Evolutionary conservation across 2,329 filamentous ascomycete species (phyloP), one percentile per base, ranked within the genome.

Genomic region (Aspergillus ochraceus): DNA sequence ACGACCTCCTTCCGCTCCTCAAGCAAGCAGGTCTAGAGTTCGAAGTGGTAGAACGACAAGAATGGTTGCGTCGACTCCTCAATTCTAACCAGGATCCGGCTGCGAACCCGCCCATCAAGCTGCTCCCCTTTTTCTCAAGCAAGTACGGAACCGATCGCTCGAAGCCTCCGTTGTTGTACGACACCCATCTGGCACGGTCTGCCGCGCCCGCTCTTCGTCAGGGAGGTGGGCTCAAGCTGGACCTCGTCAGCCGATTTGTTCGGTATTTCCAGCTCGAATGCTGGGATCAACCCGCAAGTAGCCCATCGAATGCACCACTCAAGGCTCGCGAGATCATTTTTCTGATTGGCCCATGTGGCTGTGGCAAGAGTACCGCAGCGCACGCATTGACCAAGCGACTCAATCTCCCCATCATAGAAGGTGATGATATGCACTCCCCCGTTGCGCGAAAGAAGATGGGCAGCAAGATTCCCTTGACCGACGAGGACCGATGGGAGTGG

Each of bases 401-500:
- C 56, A 30, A 42, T 10, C 62, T 67, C 8, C 57, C 62, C 4
- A 54, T 58, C 11, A 68, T 84, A 22, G 81, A 84, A 67, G 82
- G 82, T 52, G 82, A 84, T 63, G 78, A 79, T 59, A 78, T 84
- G 66, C 82, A 84, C 68, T 80, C 81, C 1, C 74, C 76, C 39
- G 70, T 75, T 11, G 82, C 83, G 60, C 79, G 83, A 36, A 71
- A 78, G 53, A 84, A 84, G 63, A 84, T 84, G 82, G 75, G 76
- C 24, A 68, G 71, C 49, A 80, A 79, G 54, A 76, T 79, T 46
- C 81, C 82, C 1, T 73, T 84, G 4, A 79, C 81, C 46, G 81
- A 84, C 64, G 77, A 76, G 19, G 82, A 84, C 63, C 75, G 82
- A 22, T 84, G 81, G 81, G 81, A 83, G 68, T 84, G 82, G 82